Conservation (phyloP, 345 rosid genomes). For the Aquilaria yunnanensis region DNA sequence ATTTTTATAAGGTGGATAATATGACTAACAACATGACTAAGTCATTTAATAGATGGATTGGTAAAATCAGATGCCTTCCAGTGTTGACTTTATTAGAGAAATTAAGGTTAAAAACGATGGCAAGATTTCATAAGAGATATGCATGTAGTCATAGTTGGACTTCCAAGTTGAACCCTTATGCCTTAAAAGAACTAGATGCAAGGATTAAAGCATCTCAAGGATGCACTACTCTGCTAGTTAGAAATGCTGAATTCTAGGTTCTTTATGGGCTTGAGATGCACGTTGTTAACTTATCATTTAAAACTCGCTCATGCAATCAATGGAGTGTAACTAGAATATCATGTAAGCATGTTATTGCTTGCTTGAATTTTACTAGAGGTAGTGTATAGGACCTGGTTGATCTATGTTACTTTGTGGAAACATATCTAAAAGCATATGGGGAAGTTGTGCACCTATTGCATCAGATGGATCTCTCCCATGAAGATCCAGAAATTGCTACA, state of each 20-base stretch:
- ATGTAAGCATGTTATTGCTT: neutral
- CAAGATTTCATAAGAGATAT: neutral
- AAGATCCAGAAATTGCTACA: neutral
- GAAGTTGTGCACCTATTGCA: neutral
- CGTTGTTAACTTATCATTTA: neutral
- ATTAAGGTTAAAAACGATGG: neutral
- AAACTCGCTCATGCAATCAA: neutral
- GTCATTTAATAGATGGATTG: neutral
- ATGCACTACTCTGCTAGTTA: neutral
- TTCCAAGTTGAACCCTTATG: rapidly evolving
- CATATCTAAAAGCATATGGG: neutral
- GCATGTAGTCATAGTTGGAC: neutral
- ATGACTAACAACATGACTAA: neutral
- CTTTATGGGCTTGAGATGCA: neutral
- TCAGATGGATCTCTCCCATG: neutral
- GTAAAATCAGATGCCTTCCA: neutral
- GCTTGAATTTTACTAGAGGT: neutral
- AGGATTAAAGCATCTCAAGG: too few species aligned
- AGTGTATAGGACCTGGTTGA: neutral
- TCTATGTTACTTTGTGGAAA: neutral
- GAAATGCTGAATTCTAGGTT: neutral
- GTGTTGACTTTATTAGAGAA: neutral
- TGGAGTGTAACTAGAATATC: neutral
- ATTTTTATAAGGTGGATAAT: neutral
- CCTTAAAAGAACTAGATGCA: neutral